Conservation (phyloP, 2,329 filamentous ascomycete species). For the Diaporthe humulicola region DNA sequence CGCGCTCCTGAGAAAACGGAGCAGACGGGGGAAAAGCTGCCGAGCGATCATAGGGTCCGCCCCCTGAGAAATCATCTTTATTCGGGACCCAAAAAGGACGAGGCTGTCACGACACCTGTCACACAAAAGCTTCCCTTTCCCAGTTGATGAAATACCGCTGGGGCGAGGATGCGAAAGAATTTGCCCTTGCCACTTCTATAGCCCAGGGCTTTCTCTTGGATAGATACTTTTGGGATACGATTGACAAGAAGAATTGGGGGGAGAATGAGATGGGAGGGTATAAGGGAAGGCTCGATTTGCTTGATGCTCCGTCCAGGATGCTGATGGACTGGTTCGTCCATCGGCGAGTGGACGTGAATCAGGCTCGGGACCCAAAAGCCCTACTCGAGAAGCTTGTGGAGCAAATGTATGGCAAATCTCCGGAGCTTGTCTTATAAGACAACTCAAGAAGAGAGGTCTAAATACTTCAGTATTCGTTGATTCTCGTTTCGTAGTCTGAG, state of each 20-base stretch:
- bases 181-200: background rate
- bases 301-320: background rate
- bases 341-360: background rate
- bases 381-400: background rate
- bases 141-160: slow-evolving; percentile 9
- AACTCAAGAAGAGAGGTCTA: background rate
- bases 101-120: background rate
- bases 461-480: background rate
- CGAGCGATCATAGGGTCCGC: background rate
- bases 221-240: background rate
- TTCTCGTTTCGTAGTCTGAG: background rate
- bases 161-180: background rate
- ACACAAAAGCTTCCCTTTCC: background rate
- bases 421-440: background rate
- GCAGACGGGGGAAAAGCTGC: background rate
- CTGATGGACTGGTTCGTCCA: slow-evolving; percentile 16
- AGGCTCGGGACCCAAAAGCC: background rate
- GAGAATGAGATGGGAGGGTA: background rate
- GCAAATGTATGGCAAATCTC: slow-evolving; percentile 9
- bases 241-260: background rate
- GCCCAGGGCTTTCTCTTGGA: background rate
- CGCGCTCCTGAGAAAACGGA: background rate
- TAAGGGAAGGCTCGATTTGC: background rate
- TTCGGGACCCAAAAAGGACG: background rate
- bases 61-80: background rate